phyloP scores from a whole-genome alignment of 2,329 filamentous ascomycete genomes.

The Cladosporium austrohemisphaericum region DNA sequence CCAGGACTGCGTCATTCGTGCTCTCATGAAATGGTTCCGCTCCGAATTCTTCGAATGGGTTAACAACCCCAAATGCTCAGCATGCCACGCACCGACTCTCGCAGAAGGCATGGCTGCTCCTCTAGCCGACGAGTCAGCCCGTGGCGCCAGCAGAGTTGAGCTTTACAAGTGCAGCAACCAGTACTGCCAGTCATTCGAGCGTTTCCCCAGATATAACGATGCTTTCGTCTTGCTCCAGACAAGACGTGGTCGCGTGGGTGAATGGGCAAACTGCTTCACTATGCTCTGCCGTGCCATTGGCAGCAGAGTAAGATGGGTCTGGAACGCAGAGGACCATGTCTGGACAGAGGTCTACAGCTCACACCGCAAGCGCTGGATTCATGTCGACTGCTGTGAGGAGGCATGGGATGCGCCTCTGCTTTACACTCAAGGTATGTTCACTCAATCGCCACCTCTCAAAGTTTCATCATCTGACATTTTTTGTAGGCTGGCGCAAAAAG shows the following conservation, averaged over 20 bases:
- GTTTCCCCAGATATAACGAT: conserved; percentile 91
- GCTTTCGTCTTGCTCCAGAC: conserved; percentile 90
- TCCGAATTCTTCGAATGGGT: conserved; percentile 93
- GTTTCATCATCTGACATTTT: conserved; percentile 17
- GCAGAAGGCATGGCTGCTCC: conserved; percentile 79
- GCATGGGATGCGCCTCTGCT: conserved; percentile 91
- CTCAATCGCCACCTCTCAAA: neutral
- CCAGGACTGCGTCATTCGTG: conserved; percentile 91
- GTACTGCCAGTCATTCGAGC: conserved; percentile 73
- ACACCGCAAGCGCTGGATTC: conserved; percentile 90
- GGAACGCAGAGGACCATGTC: conserved; percentile 95
- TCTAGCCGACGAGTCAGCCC: conserved; percentile 82
- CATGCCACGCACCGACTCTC: conserved; percentile 78
- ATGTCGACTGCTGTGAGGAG: conserved; percentile 91
- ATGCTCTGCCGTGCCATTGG: conserved; percentile 95
- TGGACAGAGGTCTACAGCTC: conserved; percentile 98
- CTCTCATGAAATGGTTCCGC: conserved; percentile 93
- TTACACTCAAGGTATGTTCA: conserved; percentile 71
- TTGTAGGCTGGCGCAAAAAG: conserved; percentile 80
- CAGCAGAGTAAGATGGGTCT: conserved; percentile 90
- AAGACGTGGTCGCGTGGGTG: conserved; percentile 78
- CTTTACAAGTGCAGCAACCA: conserved; percentile 80
- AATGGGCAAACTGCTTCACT: conserved; percentile 98
- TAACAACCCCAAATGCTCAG: conserved; percentile 84
- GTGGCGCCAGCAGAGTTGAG: conserved; percentile 82